Percentiles rank a stretch among this genome's conserved stretches.
phyloP scores from a whole-genome alignment of 139 green algal genomes.

The Klebsormidium nitens region DNA sequence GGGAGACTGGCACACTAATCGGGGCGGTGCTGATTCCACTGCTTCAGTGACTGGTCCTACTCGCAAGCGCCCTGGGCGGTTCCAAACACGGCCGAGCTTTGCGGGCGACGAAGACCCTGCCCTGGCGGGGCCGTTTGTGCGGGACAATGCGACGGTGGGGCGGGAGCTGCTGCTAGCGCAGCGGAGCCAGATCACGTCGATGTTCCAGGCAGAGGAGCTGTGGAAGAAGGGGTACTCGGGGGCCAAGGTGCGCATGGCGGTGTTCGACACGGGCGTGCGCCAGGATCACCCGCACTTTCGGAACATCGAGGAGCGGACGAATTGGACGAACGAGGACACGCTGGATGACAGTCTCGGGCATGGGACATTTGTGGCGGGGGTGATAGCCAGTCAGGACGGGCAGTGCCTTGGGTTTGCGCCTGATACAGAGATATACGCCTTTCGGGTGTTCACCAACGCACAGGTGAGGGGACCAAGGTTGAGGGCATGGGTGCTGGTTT shows the following conservation, averaged over 20 bases:
- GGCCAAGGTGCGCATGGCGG: slow-evolving; percentile 71
- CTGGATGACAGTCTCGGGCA: slow-evolving; percentile 92
- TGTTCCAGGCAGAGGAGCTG: slow-evolving; percentile 47
- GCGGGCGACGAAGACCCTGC: too few relatives aligned
- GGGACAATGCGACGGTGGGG: too few relatives aligned
- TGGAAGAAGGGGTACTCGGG: slow-evolving; percentile 78
- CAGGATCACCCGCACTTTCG: slow-evolving; percentile 87
- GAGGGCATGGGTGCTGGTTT: not conserved
- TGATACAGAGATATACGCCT: slow-evolving; percentile 89
- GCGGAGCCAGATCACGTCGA: slow-evolving; percentile 25
- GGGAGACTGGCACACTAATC: too few relatives aligned
- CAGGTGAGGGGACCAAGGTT: slow-evolving; percentile 59
- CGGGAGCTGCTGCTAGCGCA: too few relatives aligned
- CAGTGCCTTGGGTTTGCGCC: slow-evolving; percentile 86
- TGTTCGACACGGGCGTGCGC: slow-evolving; percentile 97
- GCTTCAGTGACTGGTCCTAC: too few relatives aligned
- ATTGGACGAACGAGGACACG: slow-evolving; percentile 95
- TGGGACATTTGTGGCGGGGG: slow-evolving; percentile 94
- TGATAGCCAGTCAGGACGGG: slow-evolving; percentile 70
- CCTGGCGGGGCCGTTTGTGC: too few relatives aligned
- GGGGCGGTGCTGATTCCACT: too few relatives aligned
- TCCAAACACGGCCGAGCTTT: too few relatives aligned
- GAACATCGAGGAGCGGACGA: slow-evolving; percentile 91
- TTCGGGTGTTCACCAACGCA: slow-evolving; percentile 89
- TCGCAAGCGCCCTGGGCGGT: too few relatives aligned